Evolutionary conservation across 2,329 filamentous ascomycete species (phyloP).

Genomic region (Samsoniella hepiali): DNA sequence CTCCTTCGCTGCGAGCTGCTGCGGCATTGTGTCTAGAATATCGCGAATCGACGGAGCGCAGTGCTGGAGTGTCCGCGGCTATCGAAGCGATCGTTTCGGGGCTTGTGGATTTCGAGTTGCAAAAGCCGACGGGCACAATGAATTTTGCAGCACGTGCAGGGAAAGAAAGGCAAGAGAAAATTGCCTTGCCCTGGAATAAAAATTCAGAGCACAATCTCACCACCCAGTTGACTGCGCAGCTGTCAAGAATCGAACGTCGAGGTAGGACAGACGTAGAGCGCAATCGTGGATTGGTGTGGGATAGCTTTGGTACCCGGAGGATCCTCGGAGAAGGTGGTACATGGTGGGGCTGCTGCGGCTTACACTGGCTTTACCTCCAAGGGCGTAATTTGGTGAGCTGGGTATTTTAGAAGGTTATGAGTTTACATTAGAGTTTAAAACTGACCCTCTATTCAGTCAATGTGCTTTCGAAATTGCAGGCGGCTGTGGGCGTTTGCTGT

Average conservation of each 20-base stretch:
- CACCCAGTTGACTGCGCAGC: slow-evolving; percentile 1
- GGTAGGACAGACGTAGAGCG: slow-evolving; percentile 13
- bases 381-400: too few relatives aligned
- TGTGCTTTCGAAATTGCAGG: neutral
- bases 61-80: slow-evolving; percentile 15
- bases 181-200: neutral
- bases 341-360: slow-evolving; percentile 6
- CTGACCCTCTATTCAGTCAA: too few relatives aligned
- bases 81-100: neutral
- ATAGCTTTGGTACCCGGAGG: slow-evolving; percentile 17
- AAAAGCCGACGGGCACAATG: neutral
- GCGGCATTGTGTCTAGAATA: slow-evolving; percentile 49
- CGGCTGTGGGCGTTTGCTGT: neutral
- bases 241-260: slow-evolving; percentile 11
- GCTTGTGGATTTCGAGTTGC: neutral
- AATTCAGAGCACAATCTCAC: slow-evolving; percentile 2
- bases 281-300: neutral
- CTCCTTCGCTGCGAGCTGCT: slow-evolving; percentile 81
- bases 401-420: too few relatives aligned
- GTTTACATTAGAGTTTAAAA: too few relatives aligned
- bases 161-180: neutral
- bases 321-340: slow-evolving; percentile 15
- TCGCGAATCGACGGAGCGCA: neutral
- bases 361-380: neutral
- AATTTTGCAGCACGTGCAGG: neutral